Base-by-base conservation (phyloP, 75 land plant genomes). In the Cunninghamia lanceolata region DNA sequence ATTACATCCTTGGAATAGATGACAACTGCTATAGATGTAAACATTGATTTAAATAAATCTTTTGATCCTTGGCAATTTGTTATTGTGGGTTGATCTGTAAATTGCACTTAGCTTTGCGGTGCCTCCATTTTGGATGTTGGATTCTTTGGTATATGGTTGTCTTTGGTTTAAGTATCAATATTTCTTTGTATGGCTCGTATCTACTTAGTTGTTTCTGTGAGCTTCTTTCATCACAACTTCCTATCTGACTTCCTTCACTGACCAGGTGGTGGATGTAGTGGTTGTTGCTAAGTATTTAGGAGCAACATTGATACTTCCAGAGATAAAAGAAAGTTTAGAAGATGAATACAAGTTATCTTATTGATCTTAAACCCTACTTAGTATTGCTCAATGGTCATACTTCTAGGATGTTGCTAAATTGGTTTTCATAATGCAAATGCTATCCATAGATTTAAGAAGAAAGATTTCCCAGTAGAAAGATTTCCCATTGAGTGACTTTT, bases 211-310 rank as follows among this genome's bases (percentile, higher is more conserved):
- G n/a, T n/a, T n/a, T n/a, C n/a, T n/a, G n/a, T n/a, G n/a, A n/a
- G n/a, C n/a, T n/a, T 15, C 79, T 19, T 76, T 76, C 38, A 76
- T 76, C 40, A 76, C 19, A 38, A 36, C 19, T 50, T 46, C 17
- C 16, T 52, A 46, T 50, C 34, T 82, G 50, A 9, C 54, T 50
- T 82, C 21, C 53, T 83, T 87, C 32, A 25, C 40, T 80, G 68
- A 50, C 78, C 89, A 96, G 98, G 86, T 96, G 89, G 88, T 96
- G 71, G 90, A 94, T 93, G 98, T 96, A 39, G 95, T 94, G 14
- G 92, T 93, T 32, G 93, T 96, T 85, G 98, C 98, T 35, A 91
- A 86, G 82, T 89, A 89, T 91, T 83, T 94, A 10, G 93, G 94
- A 70, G 98, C 98, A 84, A 92, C 94, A 40, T 92, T 96, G 82